phyloP scores from a whole-genome alignment of 768 basidiomycete species.

The Pulveroboletus sp. region DNA sequence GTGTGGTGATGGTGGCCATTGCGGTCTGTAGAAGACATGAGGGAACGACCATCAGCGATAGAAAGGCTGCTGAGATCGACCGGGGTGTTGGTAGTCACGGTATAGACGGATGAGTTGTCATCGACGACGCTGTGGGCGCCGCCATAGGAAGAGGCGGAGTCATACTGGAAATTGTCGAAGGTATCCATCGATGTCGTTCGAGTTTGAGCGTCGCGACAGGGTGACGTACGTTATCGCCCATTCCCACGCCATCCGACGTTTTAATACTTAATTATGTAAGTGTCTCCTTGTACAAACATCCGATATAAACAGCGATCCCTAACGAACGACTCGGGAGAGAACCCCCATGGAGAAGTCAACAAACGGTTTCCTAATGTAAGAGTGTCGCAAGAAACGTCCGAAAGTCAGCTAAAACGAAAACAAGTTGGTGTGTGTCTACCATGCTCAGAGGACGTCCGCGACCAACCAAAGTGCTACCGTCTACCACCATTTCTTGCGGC shows the following conservation, averaged over 20 bases:
- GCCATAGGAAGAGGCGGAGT: slow-evolving; percentile 78
- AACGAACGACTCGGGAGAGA: slow-evolving; percentile 11
- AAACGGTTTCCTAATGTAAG: not conserved
- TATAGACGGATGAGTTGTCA: slow-evolving; percentile 78
- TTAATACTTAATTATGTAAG: slow-evolving; percentile 7
- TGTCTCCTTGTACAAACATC: slow-evolving; percentile 3
- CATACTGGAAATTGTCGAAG: slow-evolving; percentile 83
- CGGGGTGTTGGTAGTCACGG: slow-evolving; percentile 56
- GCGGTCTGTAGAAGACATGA: slow-evolving; percentile 37
- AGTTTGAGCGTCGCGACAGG: not conserved
- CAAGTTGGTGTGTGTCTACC: not conserved
- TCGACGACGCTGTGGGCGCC: slow-evolving; percentile 63
- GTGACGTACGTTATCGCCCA: slow-evolving; percentile 12
- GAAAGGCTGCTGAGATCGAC: slow-evolving; percentile 68
- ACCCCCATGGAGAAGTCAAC: not conserved
- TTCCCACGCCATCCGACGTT: slow-evolving; percentile 18
- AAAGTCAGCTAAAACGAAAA: not conserved
- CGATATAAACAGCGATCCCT: slow-evolving; percentile 5
- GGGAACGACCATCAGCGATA: slow-evolving; percentile 57
- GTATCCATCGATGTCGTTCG: slow-evolving; percentile 56
- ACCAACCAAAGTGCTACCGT: slow-evolving; percentile 34
- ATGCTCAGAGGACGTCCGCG: not conserved
- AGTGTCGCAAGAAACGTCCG: slow-evolving; percentile 14
- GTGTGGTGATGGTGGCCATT: slow-evolving; percentile 33
- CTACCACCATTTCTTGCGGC: slow-evolving; percentile 36